Percentiles rank a stretch among this genome's conserved stretches.
Conservation (phyloP, 164 flowering plant species). For the Malania oleifera region DNA sequence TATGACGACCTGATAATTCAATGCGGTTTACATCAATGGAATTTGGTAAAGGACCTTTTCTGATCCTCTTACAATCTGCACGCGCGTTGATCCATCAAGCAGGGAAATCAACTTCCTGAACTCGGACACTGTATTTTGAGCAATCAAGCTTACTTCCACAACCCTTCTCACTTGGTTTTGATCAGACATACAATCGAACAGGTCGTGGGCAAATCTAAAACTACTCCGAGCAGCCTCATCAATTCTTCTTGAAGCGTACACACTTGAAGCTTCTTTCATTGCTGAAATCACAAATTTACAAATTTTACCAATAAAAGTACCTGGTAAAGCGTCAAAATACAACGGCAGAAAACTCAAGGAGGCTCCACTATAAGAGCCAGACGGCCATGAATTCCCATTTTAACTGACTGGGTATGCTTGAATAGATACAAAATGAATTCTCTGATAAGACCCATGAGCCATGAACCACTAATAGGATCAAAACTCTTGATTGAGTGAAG, state of each 20-base stretch:
- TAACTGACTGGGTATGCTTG: background rate
- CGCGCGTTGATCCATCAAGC: conserved; percentile 18
- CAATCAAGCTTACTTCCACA: conserved; percentile 24
- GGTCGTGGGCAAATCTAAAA: conserved; percentile 22
- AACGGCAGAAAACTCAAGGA: no score
- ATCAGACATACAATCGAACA: conserved; percentile 23
- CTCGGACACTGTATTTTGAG: conserved; percentile 23
- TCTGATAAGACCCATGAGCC: conserved; percentile 1
- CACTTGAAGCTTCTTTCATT: conserved; percentile 16
- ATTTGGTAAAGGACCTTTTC: conserved; percentile 28
- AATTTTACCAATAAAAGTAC: background rate
- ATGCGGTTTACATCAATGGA: conserved; percentile 14
- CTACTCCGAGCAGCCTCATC: conserved; percentile 30
- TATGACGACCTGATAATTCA: conserved; percentile 23
- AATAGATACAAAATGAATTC: conserved; percentile 3
- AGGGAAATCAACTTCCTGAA: conserved; percentile 27
- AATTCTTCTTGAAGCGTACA: conserved; percentile 16
- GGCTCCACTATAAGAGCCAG: no score
- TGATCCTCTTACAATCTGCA: conserved; percentile 23
- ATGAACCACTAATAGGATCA: conserved; percentile 3
- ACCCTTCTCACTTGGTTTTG: conserved; percentile 16
- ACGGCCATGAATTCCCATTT: no score
- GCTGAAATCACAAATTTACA: no score
- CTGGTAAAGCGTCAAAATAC: background rate
- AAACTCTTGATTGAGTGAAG: conserved; percentile 5